phyloP scores from a whole-genome alignment of 257 asterid genomes.

The Solanum tarijense region DNA sequence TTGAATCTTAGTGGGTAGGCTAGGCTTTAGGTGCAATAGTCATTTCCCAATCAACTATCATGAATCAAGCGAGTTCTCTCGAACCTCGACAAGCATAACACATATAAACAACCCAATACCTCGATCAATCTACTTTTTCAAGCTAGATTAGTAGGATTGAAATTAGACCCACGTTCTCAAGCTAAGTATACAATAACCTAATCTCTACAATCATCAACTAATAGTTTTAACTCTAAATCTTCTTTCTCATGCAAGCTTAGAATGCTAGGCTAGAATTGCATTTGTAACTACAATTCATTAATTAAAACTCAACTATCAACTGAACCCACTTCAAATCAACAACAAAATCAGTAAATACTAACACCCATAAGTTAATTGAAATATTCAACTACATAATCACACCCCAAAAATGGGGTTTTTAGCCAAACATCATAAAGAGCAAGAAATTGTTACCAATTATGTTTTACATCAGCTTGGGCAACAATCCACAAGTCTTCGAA shows the following conservation, averaged over 20 bases:
- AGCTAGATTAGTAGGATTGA: no score
- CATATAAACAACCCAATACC: neutral
- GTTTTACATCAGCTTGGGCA: neutral
- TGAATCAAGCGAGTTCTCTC: neutral
- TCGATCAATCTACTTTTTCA: neutral
- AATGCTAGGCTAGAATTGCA: neutral
- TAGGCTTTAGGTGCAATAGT: neutral
- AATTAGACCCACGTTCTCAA: no score
- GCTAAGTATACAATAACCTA: neutral
- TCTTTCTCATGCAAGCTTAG: neutral
- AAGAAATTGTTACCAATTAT: neutral
- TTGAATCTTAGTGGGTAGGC: neutral
- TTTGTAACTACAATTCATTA: neutral
- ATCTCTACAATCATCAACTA: neutral
- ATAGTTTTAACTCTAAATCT: no score
- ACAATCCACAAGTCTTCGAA: neutral
- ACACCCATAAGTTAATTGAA: neutral
- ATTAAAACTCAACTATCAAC: no score
- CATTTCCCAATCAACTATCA: neutral
- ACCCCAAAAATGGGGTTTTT: neutral
- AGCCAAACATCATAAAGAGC: neutral
- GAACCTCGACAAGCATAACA: neutral
- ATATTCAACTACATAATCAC: neutral
- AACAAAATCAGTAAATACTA: neutral
- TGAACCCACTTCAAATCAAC: neutral